phyloP scores from a whole-genome alignment of 495 filamentous ascomycete species.

The Lichina pygmaea region DNA sequence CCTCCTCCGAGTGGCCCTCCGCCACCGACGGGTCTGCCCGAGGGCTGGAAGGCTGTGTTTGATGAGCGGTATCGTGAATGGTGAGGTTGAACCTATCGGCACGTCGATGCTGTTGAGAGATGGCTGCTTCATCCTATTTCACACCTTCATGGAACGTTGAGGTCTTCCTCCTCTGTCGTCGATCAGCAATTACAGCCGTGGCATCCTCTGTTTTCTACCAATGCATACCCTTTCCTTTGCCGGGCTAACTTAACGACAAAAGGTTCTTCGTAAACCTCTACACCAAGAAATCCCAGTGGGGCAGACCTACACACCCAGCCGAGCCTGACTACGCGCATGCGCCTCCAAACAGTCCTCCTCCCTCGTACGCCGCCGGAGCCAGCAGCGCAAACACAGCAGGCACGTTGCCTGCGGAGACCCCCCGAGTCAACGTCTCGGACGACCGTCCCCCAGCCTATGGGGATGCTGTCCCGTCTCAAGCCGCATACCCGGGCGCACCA shows the following conservation, averaged over 20 bases:
- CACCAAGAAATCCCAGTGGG: slow-evolving; percentile 76
- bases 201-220: slow-evolving; percentile 2
- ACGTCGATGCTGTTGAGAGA: too few relatives aligned
- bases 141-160: too few relatives aligned
- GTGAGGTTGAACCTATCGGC: slow-evolving; percentile 13
- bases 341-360: slow-evolving; percentile 28
- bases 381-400: too few relatives aligned
- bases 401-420: too few relatives aligned
- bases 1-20: slow-evolving; percentile 38
- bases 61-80: slow-evolving; percentile 54
- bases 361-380: slow-evolving; percentile 21
- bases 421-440: too few relatives aligned
- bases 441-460: too few relatives aligned
- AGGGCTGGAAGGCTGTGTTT: slow-evolving; percentile 66
- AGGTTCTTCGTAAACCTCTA: slow-evolving; percentile 78
- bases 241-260: neutral
- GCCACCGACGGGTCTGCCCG: slow-evolving; percentile 64
- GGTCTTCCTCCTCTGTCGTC: too few relatives aligned
- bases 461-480: too few relatives aligned
- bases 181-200: too few relatives aligned
- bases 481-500: too few relatives aligned
- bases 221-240: slow-evolving; percentile 6
- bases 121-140: too few relatives aligned
- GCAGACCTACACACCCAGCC: slow-evolving; percentile 37
- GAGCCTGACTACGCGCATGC: slow-evolving; percentile 16